phyloP scores from a whole-genome alignment of 306 rosid species.

The Fragaria ananassa region DNA sequence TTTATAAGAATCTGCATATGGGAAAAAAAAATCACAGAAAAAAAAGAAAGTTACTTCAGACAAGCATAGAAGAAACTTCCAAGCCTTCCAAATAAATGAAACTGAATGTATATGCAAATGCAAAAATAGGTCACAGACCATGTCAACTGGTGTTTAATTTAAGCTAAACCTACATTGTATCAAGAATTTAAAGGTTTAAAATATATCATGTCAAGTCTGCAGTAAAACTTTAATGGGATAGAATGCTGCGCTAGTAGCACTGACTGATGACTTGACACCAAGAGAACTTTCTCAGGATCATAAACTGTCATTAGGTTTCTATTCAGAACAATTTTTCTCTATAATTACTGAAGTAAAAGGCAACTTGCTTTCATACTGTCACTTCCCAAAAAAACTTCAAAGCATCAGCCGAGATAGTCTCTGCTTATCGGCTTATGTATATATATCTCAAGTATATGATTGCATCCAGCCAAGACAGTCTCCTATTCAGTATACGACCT shows the following conservation, averaged over 20 bases:
- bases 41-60: not conserved
- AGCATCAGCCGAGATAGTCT: not conserved
- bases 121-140: not conserved
- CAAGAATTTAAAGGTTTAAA: not conserved
- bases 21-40: not conserved
- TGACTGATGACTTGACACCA: not conserved
- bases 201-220: not conserved
- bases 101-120: not conserved
- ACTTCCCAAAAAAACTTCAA: not conserved
- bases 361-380: not conserved
- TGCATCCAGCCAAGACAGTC: not conserved
- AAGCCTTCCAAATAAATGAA: not conserved
- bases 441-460: not conserved
- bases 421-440: not conserved
- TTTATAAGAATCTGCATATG: slow-evolving; percentile 1
- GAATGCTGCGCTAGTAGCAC: not conserved
- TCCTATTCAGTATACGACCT: not conserved
- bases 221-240: not conserved
- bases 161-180: not conserved
- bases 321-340: not conserved
- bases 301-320: not conserved
- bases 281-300: not conserved
- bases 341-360: not conserved
- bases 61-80: not conserved
- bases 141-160: not conserved